Percentiles rank a stretch among this genome's conserved stretches.
These are phyloP conservation scores for Eucalyptus cloeziana DNA, from an alignment of 345 rosid species.

Conservation along the genomic window DNA sequence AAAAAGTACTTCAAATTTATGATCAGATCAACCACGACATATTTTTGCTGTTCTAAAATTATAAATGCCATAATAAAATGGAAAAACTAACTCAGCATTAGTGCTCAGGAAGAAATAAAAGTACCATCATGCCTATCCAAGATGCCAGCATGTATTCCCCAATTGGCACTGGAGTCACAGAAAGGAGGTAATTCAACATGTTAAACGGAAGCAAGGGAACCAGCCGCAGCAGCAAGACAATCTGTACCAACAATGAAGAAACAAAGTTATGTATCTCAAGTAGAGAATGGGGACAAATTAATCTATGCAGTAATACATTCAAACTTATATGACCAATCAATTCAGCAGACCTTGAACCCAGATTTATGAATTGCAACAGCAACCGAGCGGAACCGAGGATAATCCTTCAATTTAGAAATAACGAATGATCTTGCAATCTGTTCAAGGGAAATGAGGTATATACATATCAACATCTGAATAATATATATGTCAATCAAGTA, in stretches of 20 bases:
- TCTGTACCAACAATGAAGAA: neutral
- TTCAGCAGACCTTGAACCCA: constrained; percentile 77
- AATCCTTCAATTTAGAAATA: constrained; percentile 79
- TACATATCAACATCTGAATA: neutral
- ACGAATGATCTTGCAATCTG: constrained; percentile 37
- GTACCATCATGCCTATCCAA: constrained; percentile 99
- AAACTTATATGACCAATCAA: neutral
- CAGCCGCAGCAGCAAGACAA: constrained; percentile 86
- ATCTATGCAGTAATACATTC: neutral
- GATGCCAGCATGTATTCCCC: constrained; percentile 88
- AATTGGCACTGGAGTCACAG: constrained; percentile 80
- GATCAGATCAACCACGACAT: neutral
- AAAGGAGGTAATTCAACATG: constrained; percentile 91
- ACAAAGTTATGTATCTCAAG: neutral
- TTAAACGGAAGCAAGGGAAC: constrained; percentile 94
- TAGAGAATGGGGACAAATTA: neutral
- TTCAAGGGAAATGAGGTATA: neutral
- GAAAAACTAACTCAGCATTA: neutral
- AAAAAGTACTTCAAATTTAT: neutral
- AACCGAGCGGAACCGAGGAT: constrained; percentile 87
- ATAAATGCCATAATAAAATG: neutral
- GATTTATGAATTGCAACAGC: constrained; percentile 78
- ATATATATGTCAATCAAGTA: neutral
- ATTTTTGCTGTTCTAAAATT: neutral
- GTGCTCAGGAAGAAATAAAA: neutral